A percentile compares a stretch with the other conserved stretches of the same genome.
Conservation (phyloP, 2,329 filamentous ascomycete species). For the Fusarium coicis region DNA sequence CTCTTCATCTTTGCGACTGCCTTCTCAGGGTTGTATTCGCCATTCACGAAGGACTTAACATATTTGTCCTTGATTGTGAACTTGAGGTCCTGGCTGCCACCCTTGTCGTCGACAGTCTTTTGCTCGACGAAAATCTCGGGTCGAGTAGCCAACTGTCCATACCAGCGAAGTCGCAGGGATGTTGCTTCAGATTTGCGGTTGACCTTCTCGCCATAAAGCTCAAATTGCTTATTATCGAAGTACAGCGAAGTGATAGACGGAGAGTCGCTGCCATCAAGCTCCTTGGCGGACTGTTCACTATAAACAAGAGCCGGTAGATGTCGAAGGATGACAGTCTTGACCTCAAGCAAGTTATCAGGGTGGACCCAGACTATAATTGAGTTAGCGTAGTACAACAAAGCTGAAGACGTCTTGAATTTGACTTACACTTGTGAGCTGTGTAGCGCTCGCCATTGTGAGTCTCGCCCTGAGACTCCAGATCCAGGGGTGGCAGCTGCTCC, state of each 20-base stretch:
- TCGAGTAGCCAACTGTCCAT: constrained; percentile 80
- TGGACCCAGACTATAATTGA: constrained; percentile 84
- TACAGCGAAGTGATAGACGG: constrained; percentile 96
- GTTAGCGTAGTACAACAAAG: not conserved
- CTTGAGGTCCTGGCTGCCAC: constrained; percentile 80
- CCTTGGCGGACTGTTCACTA: constrained; percentile 85
- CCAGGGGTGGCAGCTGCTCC: constrained; percentile 54
- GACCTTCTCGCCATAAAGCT: constrained; percentile 87
- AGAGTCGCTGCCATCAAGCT: constrained; percentile 83
- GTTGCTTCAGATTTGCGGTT: constrained; percentile 78
- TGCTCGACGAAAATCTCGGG: constrained; percentile 89
- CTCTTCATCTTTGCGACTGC: constrained; percentile 86
- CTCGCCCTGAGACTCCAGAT: constrained; percentile 64
- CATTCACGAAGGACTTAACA: constrained; percentile 85
- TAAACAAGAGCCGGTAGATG: constrained; percentile 92
- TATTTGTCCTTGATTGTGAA: constrained; percentile 96
- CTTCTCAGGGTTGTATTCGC: constrained; percentile 93
- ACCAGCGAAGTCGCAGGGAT: constrained; percentile 91
- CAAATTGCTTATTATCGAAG: constrained; percentile 89
- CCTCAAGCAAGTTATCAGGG: constrained; percentile 92
- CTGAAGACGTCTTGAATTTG: not conserved
- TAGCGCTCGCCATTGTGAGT: constrained; percentile 77
- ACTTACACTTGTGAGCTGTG: constrained; percentile 85
- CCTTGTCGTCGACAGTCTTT: constrained; percentile 82
- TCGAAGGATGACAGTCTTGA: constrained; percentile 94